Base-by-base conservation (phyloP, 1,284 basidiomycete species). In the Coriolopsis trogii region DNA sequence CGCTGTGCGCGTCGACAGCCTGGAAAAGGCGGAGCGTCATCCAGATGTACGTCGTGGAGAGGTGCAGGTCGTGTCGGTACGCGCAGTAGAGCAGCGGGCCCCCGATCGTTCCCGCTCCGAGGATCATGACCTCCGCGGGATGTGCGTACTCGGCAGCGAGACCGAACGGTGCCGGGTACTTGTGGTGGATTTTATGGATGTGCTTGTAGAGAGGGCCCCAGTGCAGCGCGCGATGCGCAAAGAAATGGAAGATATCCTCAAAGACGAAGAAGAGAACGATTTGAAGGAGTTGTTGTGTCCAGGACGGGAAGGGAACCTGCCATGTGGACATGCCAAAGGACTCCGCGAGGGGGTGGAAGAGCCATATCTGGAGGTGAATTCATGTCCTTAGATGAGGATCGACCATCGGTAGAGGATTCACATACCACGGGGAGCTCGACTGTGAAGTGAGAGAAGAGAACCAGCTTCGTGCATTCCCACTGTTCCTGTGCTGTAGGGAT, bases 121-220 rank as follows among this genome's bases (percentile, higher is more conserved):
- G 87, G 63, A 97, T 95, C 71, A 95, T 83, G 49, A 95, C 91
- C 72, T 98, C 95, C 13, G 93, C 86, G 0, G 95, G 95, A 72
- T 98, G 95, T 0, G 95, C 94, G 68, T 98, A 99, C 73, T 99
- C 97, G 12, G 97, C 96, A 7, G 96, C 95, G 28, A 99, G 85
- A 64, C 96, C 96, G 68, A 98, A 98, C 0, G 96, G 96, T 18
- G 96, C 95, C 18, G 91, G 91, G 74, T 95, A 98, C 69, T 97
- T 95, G 84, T 98, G 96, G 73, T 98, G 93, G 40, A 94, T 79
- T 78, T 98, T 98, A 85, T 99, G 96, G 61, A 98, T 95, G 74
- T 97, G 80, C 76, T 95, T 97, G 85, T 99, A 99, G 51, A 99
- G 79, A 3, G 85, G 77, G 48, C 93, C 92, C 67, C 84, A 92